Evolutionary conservation across 2,329 filamentous ascomycete genomes (phyloP), one percentile per base, ranked within the genome.

Genomic region (Talaromyces sp.): DNA sequence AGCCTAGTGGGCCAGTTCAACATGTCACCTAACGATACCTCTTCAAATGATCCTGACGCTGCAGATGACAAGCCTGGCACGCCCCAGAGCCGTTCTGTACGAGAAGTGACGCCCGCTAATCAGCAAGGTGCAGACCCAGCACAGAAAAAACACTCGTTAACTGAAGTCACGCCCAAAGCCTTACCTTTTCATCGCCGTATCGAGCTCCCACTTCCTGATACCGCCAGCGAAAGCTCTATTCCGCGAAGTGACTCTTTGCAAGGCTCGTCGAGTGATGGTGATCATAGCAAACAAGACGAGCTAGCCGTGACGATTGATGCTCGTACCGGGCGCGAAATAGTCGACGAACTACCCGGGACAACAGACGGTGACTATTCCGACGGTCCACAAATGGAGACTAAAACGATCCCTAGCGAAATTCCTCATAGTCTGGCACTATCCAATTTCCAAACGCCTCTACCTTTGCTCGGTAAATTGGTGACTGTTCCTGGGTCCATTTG

Each of bases 401-500:
- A 31, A n/a, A 22, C 25, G 25, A 25, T 59, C 17, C n/a, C 64
- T 65, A 58, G 60, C 43, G 47, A 61, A 31, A 60, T 66, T 64
- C 53, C 61, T 64, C 38, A 61, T 67, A 53, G 29, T 61, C 27
- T 61, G 6, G 31, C 56, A 13, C 29, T 11, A 31, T 54, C 66
- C 15, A 66, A 70, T 11, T 78, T 78, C 19, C 64, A 72, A 49
- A 77, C 77, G 66, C 74, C 79, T 22, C 73, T 73, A 25, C 75
- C 74, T 68, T 69, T 79, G 2, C 82, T 92, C 1, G 92, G 90
- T 7, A 85, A 86, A 63, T 79, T 97, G 15, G 85, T 86, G 15
- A 89, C 89, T 0, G 83, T 88, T 0, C 72, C 84, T 0, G 87
- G 86, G 15, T 97, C 93, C 0, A 81, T 91, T 6, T 79, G 84